phyloP scores from a whole-genome alignment of 192 early-diverging fungal genomes.

The Entomortierella lignicola region DNA sequence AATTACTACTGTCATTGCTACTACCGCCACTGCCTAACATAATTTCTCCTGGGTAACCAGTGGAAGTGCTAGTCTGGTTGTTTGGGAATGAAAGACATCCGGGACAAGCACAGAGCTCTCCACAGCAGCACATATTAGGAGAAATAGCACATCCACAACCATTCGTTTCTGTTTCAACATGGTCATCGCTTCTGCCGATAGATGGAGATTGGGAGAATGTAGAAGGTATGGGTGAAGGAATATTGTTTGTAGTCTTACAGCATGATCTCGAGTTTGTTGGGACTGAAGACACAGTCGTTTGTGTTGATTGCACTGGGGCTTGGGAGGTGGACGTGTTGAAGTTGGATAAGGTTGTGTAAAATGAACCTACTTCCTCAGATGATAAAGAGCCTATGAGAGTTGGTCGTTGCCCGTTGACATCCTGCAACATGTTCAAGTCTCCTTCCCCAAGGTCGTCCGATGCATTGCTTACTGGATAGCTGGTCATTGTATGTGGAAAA shows the following conservation, averaged over 20 bases:
- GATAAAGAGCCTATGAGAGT: background rate
- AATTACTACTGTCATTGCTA: background rate
- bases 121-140: conserved; percentile 51
- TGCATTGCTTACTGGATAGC: conserved; percentile 5
- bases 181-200: background rate
- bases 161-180: background rate
- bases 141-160: conserved; percentile 47
- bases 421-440: background rate
- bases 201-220: background rate
- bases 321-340: conserved; percentile 1
- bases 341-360: conserved; percentile 1
- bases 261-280: conserved; percentile 4
- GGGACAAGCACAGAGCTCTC: conserved; percentile 46
- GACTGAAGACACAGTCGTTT: background rate
- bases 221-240: background rate
- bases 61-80: conserved; percentile 10
- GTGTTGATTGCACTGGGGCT: background rate
- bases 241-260: background rate
- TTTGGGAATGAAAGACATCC: conserved; percentile 49
- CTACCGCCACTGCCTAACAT: background rate
- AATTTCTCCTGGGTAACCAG: background rate
- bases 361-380: background rate
- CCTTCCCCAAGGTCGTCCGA: conserved; percentile 17
- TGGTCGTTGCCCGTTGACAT: background rate
- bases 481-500: conserved; percentile 12